A percentile compares a stretch with the other conserved stretches of the same genome.
These are phyloP conservation scores for Medicago arabica DNA, from an alignment of 306 rosid species.

Conservation along the genomic window DNA sequence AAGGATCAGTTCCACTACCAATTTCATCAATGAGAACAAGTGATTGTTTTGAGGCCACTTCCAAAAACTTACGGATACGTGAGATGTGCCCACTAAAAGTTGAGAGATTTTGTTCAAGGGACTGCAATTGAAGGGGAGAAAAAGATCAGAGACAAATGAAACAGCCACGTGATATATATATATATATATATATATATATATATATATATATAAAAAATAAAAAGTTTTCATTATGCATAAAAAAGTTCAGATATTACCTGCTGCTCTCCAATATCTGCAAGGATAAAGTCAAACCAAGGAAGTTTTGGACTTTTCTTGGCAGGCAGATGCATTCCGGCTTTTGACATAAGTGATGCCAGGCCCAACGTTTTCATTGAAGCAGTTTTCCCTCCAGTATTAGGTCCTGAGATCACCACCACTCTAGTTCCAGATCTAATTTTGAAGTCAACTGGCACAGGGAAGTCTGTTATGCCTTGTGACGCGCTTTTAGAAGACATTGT, in stretches of 20 bases:
- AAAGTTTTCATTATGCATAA: conserved; percentile 44
- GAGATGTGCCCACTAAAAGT: conserved; percentile 96
- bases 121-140: conserved; percentile 62
- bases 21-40: conserved; percentile 95
- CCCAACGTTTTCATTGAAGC: conserved; percentile 95
- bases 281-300: conserved; percentile 95
- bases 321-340: conserved; percentile 96
- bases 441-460: conserved; percentile 89
- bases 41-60: conserved; percentile 74
- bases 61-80: conserved; percentile 69
- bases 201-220: neutral
- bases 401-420: conserved; percentile 96
- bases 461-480: conserved; percentile 49
- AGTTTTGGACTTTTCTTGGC: conserved; percentile 78
- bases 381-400: conserved; percentile 98
- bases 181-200: no score
- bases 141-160: conserved; percentile 59
- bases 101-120: conserved; percentile 96
- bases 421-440: conserved; percentile 73
- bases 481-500: conserved; percentile 40
- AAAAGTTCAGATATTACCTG: conserved; percentile 71
- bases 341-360: conserved; percentile 88
- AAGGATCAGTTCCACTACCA: conserved; percentile 97
- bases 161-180: conserved; percentile 30
- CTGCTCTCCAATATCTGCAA: conserved; percentile 94